Percentiles rank a stretch among this genome's conserved stretches.
These are phyloP conservation scores for Cyclaneusma minus DNA, from an alignment of 2,329 filamentous ascomycete species.

Conservation along the genomic window DNA sequence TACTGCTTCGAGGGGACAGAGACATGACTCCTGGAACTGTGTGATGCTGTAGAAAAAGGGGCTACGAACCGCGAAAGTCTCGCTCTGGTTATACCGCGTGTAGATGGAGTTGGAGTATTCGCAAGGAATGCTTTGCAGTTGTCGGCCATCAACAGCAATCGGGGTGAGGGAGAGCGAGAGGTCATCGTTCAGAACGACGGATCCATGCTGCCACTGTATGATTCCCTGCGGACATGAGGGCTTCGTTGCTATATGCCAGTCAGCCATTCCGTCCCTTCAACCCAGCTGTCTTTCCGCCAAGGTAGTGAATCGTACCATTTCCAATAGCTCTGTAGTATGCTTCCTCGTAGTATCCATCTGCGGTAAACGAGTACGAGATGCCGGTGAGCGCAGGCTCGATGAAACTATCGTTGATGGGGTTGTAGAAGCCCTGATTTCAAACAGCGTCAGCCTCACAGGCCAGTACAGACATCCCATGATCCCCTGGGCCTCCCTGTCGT, in stretches of 20 bases:
- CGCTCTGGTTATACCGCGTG: conserved; percentile 50
- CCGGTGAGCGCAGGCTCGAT: conserved; percentile 51
- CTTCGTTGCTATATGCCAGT: conserved; percentile 28
- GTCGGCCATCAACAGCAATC: conserved; percentile 49
- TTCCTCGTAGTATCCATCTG: conserved; percentile 51
- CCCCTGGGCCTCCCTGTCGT: no score
- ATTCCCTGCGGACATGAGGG: conserved; percentile 48
- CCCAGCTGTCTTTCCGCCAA: neutral
- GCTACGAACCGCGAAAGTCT: conserved; percentile 42
- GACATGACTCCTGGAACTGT: neutral
- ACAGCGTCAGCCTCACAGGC: conserved; percentile 6
- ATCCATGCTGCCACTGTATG: conserved; percentile 62
- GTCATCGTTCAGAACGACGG: conserved; percentile 36
- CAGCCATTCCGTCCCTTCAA: conserved; percentile 1
- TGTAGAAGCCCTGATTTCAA: conserved; percentile 52
- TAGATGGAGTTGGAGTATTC: conserved; percentile 34
- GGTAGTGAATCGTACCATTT: conserved; percentile 39
- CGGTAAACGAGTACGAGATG: conserved; percentile 60
- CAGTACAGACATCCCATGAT: conserved; percentile 3
- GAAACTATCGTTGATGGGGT: conserved; percentile 47
- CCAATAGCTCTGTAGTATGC: conserved; percentile 54
- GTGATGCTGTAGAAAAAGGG: neutral
- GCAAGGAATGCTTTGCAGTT: conserved; percentile 51
- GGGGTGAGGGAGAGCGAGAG: conserved; percentile 44
- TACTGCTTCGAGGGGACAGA: neutral